Conservation (phyloP, 2,329 filamentous ascomycete genomes). For the Alternaria atra region DNA sequence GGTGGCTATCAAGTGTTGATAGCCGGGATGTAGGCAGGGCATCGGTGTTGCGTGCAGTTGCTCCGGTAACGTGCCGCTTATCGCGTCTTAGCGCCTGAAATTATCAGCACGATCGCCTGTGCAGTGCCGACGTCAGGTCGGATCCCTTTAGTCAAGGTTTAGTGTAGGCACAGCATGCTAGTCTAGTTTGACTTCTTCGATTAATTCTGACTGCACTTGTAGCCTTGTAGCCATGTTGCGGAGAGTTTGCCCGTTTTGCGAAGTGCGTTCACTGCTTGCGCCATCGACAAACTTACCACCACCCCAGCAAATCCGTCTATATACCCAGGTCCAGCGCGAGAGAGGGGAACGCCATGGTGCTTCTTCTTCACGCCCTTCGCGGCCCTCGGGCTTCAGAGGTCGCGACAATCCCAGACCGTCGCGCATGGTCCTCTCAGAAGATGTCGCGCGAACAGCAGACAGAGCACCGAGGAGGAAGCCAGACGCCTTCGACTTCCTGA, state of each 20-base stretch:
- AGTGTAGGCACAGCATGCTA: not conserved
- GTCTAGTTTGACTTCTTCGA: not conserved
- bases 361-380: not conserved
- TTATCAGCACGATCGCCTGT: conserved; percentile 12
- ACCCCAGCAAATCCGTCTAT: conserved; percentile 46
- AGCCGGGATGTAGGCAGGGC: conserved; percentile 31
- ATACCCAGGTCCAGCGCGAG: conserved; percentile 40
- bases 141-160: conserved; percentile 7
- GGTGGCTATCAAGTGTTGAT: conserved; percentile 36
- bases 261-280: conserved; percentile 42
- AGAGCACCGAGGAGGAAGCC: conserved; percentile 34
- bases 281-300: not conserved
- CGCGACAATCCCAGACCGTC: conserved; percentile 49
- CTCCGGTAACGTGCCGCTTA: conserved; percentile 27
- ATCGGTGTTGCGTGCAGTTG: conserved; percentile 24
- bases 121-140: conserved; percentile 16
- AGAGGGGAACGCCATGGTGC: conserved; percentile 17
- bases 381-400: conserved; percentile 13
- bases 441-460: conserved; percentile 37
- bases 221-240: conserved; percentile 35
- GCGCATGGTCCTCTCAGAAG: conserved; percentile 60
- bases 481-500: conserved; percentile 47
- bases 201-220: not conserved
- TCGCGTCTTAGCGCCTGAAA: conserved; percentile 9
- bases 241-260: conserved; percentile 56